These are phyloP conservation scores for Conringia planisiliqua DNA, from an alignment of 345 rosid species.

Conservation along the genomic window DNA sequence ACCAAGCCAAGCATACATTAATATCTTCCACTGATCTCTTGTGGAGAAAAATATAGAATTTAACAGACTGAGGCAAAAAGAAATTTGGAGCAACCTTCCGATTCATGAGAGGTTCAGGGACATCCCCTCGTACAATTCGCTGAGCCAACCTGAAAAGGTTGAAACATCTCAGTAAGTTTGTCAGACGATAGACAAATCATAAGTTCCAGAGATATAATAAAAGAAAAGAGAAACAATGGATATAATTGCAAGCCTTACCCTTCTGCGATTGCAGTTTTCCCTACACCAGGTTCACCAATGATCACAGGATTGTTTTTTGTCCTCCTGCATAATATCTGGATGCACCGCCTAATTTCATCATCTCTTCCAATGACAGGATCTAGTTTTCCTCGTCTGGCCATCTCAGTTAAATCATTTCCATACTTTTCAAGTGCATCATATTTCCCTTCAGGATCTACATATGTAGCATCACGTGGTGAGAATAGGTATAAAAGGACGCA, in stretches of 20 bases:
- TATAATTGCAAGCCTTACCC: not conserved
- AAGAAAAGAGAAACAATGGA: not conserved
- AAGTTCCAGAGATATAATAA: not conserved
- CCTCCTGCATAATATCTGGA: conserved; percentile 86
- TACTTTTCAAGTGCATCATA: conserved; percentile 81
- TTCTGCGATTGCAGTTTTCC: conserved; percentile 68
- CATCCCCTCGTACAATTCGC: conserved; percentile 83
- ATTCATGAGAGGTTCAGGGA: conserved; percentile 76
- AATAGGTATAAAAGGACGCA: not conserved
- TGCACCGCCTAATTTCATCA: conserved; percentile 84
- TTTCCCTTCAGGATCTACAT: conserved; percentile 77
- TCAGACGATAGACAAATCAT: not conserved
- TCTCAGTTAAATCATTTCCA: conserved; percentile 88
- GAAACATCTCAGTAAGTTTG: not conserved
- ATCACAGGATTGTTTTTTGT: conserved; percentile 94
- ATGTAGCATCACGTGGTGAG: conserved; percentile 8
- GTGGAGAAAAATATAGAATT: not conserved
- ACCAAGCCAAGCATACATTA: not conserved
- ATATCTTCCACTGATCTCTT: not conserved
- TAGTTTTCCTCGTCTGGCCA: conserved; percentile 87
- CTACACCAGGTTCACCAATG: conserved; percentile 95
- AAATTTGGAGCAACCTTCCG: conserved; percentile 25
- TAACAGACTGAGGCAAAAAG: conserved; percentile 3
- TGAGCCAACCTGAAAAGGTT: conserved; percentile 61
- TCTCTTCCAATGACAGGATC: conserved; percentile 94